Evolutionary conservation across 768 basidiomycete genomes (phyloP).

Genomic region (Rhodotorula sphaerocarpa): DNA sequence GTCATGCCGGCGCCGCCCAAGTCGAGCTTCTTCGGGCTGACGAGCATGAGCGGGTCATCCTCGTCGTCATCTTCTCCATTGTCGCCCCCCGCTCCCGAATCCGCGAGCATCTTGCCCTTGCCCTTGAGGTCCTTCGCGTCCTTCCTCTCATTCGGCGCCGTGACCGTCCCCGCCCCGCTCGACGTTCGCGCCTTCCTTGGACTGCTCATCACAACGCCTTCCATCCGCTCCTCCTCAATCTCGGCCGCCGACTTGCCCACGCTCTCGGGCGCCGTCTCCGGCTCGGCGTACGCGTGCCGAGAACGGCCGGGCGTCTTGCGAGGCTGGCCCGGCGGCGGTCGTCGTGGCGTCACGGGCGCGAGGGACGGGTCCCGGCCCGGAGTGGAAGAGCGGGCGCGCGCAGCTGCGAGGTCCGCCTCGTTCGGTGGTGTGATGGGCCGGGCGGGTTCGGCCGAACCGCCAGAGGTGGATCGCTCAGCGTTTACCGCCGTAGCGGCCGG

Average conservation of each 20-base stretch:
- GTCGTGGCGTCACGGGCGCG: conserved; percentile 6
- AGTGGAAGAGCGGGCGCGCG: background rate
- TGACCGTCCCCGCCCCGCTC: background rate
- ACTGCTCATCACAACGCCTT: conserved; percentile 5
- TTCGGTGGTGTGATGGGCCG: conserved; percentile 58
- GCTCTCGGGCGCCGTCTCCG: conserved; percentile 5
- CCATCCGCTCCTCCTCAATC: conserved; percentile 13
- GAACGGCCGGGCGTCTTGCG: conserved; percentile 68
- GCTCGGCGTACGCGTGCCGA: conserved; percentile 21
- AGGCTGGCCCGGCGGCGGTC: conserved; percentile 39
- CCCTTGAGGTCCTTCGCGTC: background rate
- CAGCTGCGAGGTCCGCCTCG: conserved; percentile 9
- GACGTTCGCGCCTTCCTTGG: conserved; percentile 7
- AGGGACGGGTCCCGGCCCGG: no score
- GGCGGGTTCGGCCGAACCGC: conserved; percentile 44
- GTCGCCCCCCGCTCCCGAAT: background rate
- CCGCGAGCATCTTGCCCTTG: background rate
- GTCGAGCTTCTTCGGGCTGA: conserved; percentile 2
- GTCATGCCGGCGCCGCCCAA: background rate
- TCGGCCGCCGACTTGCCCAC: background rate
- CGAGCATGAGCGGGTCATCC: conserved; percentile 15
- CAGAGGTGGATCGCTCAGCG: no score
- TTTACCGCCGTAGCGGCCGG: no score
- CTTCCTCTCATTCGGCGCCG: no score
- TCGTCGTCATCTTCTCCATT: conserved; percentile 3